A percentile compares a stretch with the other conserved stretches of the same genome.
phyloP scores from a whole-genome alignment of 2,329 filamentous ascomycete species.

The Pseudofabraea citricarpa region DNA sequence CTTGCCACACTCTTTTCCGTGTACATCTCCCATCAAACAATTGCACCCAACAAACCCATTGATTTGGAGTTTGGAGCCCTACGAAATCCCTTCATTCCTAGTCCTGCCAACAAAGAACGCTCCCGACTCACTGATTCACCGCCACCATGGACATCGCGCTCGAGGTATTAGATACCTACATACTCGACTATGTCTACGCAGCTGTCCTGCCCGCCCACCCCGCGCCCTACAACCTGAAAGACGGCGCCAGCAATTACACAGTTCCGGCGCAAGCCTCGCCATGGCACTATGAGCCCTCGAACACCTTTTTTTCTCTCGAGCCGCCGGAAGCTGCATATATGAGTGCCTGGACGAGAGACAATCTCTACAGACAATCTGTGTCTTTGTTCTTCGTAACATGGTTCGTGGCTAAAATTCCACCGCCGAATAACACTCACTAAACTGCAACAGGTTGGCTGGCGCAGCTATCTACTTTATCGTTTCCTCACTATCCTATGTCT shows the following conservation, averaged over 20 bases:
- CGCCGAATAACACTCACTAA: constrained; percentile 7
- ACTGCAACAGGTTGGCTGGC: constrained; percentile 72
- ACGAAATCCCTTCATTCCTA: not conserved
- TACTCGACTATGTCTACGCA: constrained; percentile 78
- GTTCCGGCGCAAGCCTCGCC: constrained; percentile 53
- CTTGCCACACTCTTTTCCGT: not conserved
- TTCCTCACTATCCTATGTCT: constrained; percentile 75
- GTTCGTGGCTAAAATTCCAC: constrained; percentile 43
- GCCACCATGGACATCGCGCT: constrained; percentile 84
- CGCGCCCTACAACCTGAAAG: constrained; percentile 47
- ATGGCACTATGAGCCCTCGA: constrained; percentile 71
- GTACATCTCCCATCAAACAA: too few species aligned
- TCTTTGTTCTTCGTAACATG: constrained; percentile 83
- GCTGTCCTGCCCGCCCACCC: constrained; percentile 57
- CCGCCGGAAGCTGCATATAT: constrained; percentile 74
- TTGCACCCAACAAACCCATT: too few species aligned
- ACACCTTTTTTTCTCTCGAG: constrained; percentile 60
- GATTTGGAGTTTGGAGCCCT: not conserved
- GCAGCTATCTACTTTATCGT: constrained; percentile 79
- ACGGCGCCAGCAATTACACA: constrained; percentile 43
- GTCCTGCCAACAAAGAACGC: constrained; percentile 1
- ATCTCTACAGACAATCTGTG: constrained; percentile 67
- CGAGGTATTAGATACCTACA: constrained; percentile 75
- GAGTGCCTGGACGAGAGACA: constrained; percentile 74
- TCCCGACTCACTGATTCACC: constrained; percentile 10